These are phyloP conservation scores for Ceratocystis papillata DNA, from an alignment of 2,329 filamentous ascomycete species.

Conservation along the genomic window DNA sequence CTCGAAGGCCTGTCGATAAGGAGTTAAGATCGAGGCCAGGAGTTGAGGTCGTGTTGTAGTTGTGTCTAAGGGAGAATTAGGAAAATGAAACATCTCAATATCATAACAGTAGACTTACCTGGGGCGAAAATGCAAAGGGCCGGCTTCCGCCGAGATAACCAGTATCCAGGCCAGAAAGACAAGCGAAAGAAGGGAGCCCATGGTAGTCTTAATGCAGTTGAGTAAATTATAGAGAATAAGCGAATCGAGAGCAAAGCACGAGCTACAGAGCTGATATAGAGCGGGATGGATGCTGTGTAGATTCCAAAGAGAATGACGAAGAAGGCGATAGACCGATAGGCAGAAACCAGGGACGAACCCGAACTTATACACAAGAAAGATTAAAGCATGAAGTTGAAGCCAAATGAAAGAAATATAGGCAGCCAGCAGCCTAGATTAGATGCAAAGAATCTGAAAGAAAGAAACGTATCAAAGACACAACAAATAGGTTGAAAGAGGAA, in stretches of 20 bases:
- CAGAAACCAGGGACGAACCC: not conserved
- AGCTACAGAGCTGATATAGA: not conserved
- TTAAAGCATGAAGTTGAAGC: not conserved
- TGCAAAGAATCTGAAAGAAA: not conserved
- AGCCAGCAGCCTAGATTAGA: not conserved
- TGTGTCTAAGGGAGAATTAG: not conserved
- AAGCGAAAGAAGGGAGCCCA: not conserved
- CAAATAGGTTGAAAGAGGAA: slow-evolving; percentile 7
- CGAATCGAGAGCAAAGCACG: not conserved
- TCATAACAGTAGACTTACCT: not conserved
- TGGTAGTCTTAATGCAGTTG: not conserved
- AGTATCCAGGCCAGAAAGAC: not conserved
- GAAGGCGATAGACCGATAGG: not conserved
- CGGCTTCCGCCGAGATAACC: not conserved
- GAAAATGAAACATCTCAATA: not conserved
- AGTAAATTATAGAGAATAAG: not conserved
- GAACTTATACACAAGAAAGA: not conserved
- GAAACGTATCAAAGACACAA: not conserved
- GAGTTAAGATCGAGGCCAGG: not conserved
- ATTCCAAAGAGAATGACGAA: not conserved
- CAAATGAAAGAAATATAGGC: not conserved
- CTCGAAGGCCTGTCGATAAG: not conserved
- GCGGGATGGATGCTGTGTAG: not conserved
- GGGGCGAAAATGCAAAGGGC: not conserved
- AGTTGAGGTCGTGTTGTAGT: not conserved